Evolutionary conservation across 208 protist genomes (phyloP).

Genomic region (Crithidia bombi): DNA sequence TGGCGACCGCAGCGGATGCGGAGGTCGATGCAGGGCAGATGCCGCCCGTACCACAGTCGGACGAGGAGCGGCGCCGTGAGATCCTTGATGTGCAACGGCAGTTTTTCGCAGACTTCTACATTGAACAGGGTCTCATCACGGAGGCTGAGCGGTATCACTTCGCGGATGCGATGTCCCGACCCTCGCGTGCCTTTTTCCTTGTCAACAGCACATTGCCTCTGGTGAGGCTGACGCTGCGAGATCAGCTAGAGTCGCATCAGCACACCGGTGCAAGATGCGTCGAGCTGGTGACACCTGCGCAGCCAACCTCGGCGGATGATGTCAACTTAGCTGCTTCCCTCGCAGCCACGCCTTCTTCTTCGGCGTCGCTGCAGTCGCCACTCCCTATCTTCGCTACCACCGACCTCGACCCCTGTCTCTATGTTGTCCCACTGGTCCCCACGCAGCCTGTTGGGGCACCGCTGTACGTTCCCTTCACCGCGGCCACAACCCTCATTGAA

Average conservation of each 20-base stretch:
- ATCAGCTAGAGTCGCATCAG: slow-evolving; percentile 65
- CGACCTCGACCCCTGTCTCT: slow-evolving; percentile 43
- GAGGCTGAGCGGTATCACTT: slow-evolving; percentile 45
- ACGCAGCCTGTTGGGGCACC: slow-evolving; percentile 49
- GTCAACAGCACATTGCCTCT: slow-evolving; percentile 62
- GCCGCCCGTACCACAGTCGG: slow-evolving; percentile 36
- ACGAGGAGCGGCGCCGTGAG: slow-evolving; percentile 66
- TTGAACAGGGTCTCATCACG: slow-evolving; percentile 55
- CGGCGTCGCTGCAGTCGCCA: neutral
- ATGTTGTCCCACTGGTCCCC: slow-evolving; percentile 38
- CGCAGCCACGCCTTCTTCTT: neutral
- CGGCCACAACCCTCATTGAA: slow-evolving; percentile 25
- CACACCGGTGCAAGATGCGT: neutral
- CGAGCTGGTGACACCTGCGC: too few relatives aligned
- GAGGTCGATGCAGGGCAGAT: slow-evolving; percentile 54
- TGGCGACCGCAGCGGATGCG: slow-evolving; percentile 58
- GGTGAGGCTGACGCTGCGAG: slow-evolving; percentile 57
- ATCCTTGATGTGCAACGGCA: slow-evolving; percentile 55
- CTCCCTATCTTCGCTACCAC: slow-evolving; percentile 43
- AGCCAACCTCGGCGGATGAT: too few relatives aligned
- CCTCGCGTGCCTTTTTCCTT: slow-evolving; percentile 46
- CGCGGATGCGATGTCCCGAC: slow-evolving; percentile 62
- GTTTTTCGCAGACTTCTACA: slow-evolving; percentile 84
- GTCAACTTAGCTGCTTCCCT: neutral
- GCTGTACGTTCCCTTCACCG: slow-evolving; percentile 44